Conservation (phyloP, 1,284 basidiomycete genomes). For the Fomes fomentarius region DNA sequence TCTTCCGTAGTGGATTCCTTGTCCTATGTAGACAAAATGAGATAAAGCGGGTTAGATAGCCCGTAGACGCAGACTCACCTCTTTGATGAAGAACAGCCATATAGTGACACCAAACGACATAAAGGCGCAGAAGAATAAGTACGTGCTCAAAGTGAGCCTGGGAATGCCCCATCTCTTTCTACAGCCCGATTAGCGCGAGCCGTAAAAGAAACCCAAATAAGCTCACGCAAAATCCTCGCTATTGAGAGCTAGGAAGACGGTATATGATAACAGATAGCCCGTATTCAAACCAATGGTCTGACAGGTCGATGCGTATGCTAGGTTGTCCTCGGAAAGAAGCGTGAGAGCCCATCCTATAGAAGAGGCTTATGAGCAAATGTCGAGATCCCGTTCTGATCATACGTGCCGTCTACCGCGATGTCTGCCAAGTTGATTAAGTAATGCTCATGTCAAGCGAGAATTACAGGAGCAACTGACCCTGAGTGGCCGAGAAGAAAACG, state of each 20-base stretch:
- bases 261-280: conserved; percentile 96
- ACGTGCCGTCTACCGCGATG: conserved; percentile 92
- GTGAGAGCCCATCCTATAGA: conserved; percentile 91
- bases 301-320: conserved; percentile 97
- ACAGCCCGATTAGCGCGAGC: conserved; percentile 3
- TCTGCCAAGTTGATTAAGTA: conserved; percentile 50
- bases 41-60: background rate
- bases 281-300: conserved; percentile 98
- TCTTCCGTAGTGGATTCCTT: conserved; percentile 76
- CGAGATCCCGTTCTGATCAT: conserved; percentile 5
- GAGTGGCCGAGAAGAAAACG: conserved; percentile 95
- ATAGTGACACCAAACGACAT: conserved; percentile 84
- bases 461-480: conserved; percentile 57
- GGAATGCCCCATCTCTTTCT: conserved; percentile 88
- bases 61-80: conserved; percentile 50
- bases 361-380: conserved; percentile 17
- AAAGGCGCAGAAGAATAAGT: conserved; percentile 87
- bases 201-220: background rate
- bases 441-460: background rate
- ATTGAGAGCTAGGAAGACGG: conserved; percentile 97
- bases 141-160: conserved; percentile 78
- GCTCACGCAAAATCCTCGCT: conserved; percentile 89
- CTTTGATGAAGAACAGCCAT: conserved; percentile 92
- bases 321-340: conserved; percentile 91
- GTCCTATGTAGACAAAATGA: conserved; percentile 50